Conservation (phyloP, 2,329 filamentous ascomycete genomes). For the Sordariomycetes sp. region DNA sequence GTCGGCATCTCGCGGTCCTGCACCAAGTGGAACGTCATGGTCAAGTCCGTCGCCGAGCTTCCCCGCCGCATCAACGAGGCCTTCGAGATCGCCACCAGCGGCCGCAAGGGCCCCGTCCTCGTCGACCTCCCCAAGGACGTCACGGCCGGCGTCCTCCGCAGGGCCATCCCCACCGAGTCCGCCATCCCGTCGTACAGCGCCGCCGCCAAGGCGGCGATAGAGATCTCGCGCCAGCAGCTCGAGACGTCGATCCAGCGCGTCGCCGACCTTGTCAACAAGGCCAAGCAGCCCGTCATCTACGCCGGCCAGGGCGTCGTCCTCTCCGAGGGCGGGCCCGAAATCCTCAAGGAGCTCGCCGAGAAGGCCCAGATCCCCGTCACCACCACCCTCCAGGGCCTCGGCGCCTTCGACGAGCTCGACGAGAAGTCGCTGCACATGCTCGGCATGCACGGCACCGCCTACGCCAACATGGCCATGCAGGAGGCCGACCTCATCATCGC, state of each 20-base stretch:
- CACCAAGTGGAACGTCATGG: conserved; percentile 99
- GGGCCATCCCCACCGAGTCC: conserved; percentile 66
- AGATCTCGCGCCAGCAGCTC: conserved; percentile 60
- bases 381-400: conserved; percentile 87
- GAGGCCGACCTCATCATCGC: conserved; percentile 93
- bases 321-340: conserved; percentile 61
- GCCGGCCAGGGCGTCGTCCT: conserved; percentile 83
- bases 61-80: conserved; percentile 93
- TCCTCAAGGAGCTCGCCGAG: conserved; percentile 77
- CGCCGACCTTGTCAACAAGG: conserved; percentile 69
- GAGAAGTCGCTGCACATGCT: conserved; percentile 96
- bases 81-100: conserved; percentile 93
- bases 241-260: conserved; percentile 62
- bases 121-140: conserved; percentile 96
- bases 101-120: conserved; percentile 84
- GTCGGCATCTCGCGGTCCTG: conserved; percentile 87
- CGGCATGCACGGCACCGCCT: conserved; percentile 94
- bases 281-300: conserved; percentile 92
- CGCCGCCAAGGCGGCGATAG: conserved; percentile 68
- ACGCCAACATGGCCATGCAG: conserved; percentile 97
- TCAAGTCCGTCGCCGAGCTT: conserved; percentile 87
- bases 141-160: conserved; percentile 70
- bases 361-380: conserved; percentile 90
- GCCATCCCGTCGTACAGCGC: conserved; percentile 71
- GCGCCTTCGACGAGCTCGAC: conserved; percentile 84